Percentiles rank a stretch among this genome's conserved stretches.
phyloP scores from a whole-genome alignment of 352 stramenopile genomes.

The Phytophthora meadii region DNA sequence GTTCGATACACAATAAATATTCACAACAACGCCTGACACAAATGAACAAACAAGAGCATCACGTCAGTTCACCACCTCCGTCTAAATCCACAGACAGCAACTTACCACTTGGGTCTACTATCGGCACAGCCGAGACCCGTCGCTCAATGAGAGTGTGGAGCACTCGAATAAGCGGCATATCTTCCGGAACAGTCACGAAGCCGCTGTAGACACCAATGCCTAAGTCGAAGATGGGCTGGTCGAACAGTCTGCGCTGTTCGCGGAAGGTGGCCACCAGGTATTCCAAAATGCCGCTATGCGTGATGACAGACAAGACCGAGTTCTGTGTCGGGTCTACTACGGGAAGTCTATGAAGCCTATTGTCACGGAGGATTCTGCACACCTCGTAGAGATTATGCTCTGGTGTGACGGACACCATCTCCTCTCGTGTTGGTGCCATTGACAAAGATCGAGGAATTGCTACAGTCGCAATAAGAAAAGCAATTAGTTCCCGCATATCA shows the following conservation, averaged over 20 bases:
- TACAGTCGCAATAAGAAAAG: conserved; percentile 24
- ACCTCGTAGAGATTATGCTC: conserved; percentile 92
- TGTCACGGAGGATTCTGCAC: conserved; percentile 86
- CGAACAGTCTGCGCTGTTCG: conserved; percentile 96
- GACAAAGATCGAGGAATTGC: conserved; percentile 88
- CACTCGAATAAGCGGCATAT: conserved; percentile 95
- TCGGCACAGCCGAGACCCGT: conserved; percentile 84
- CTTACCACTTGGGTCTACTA: conserved; percentile 84
- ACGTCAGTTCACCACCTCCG: conserved; percentile 7
- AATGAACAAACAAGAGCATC: conserved; percentile 5
- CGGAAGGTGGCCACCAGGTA: conserved; percentile 97
- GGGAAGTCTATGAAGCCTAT: conserved; percentile 94
- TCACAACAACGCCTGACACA: conserved; percentile 79
- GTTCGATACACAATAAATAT: conserved; percentile 94
- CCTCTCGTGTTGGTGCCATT: conserved; percentile 61
- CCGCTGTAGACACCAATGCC: conserved; percentile 95
- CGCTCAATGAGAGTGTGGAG: conserved; percentile 88
- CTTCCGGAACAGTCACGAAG: conserved; percentile 92
- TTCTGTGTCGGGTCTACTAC: conserved; percentile 94
- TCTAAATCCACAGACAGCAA: conserved; percentile 1
- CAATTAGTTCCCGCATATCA: neutral
- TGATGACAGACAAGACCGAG: conserved; percentile 94
- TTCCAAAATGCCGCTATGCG: conserved; percentile 94
- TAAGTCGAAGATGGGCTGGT: conserved; percentile 96
- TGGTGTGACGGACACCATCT: conserved; percentile 86